phyloP scores from a whole-genome alignment of 495 filamentous ascomycete genomes.

The Cercophora scortea region DNA sequence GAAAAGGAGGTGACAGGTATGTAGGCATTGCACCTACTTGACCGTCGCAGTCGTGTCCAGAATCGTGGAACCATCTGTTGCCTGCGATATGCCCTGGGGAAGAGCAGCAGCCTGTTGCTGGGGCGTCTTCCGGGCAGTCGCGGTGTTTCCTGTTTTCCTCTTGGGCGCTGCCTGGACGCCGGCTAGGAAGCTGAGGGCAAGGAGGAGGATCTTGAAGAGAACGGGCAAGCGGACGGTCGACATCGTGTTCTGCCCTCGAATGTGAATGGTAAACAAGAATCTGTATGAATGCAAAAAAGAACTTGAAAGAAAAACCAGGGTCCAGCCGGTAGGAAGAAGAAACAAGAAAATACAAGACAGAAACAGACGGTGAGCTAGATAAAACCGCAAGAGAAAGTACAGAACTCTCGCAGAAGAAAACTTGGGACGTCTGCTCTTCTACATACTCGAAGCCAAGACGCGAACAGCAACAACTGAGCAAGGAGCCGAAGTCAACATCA shows the following conservation, averaged over 20 bases:
- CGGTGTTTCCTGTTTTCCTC: conserved; percentile 9
- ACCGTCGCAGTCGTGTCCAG: conserved; percentile 38
- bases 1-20: neutral
- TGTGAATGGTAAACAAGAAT: neutral
- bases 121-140: conserved; percentile 14
- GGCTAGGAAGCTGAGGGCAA: conserved; percentile 5
- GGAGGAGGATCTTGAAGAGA: conserved; percentile 11
- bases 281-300: neutral
- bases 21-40: conserved; percentile 25
- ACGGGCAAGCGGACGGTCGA: conserved; percentile 22
- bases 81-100: conserved; percentile 24
- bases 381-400: neutral
- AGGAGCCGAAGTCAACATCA: too few relatives aligned
- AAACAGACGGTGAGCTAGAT: neutral
- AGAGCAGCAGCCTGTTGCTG: conserved; percentile 32
- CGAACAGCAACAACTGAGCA: too few relatives aligned
- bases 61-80: conserved; percentile 41
- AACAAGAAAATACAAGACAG: conserved; percentile 6
- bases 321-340: neutral
- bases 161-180: conserved; percentile 21
- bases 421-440: neutral
- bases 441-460: too few relatives aligned
- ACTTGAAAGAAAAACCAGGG: neutral
- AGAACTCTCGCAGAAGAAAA: neutral
- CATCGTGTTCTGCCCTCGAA: conserved; percentile 14